These are phyloP conservation scores for Chondrus crispus DNA, from an alignment of 23 red algal species.

Conservation along the genomic window DNA sequence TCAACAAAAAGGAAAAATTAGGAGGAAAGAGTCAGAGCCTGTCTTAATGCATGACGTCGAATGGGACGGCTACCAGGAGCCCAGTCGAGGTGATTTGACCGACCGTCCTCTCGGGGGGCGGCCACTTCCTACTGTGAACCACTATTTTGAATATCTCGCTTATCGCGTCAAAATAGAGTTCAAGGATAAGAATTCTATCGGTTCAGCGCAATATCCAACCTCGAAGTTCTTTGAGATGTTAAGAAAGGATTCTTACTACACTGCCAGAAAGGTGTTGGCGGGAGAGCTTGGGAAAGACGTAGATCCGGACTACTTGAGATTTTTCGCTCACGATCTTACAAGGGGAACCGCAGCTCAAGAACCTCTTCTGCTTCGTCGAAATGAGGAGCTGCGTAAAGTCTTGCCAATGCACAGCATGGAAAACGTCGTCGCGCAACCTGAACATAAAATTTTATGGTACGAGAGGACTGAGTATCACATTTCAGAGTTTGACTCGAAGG, in stretches of 20 bases:
- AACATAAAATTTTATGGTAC: constrained; percentile 83
- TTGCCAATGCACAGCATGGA: constrained; percentile 17
- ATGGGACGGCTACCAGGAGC: constrained; percentile 29
- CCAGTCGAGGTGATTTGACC: constrained; percentile 45
- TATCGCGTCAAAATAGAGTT: constrained; percentile 68
- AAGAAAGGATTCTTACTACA: constrained; percentile 43
- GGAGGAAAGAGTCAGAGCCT: neutral
- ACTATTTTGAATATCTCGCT: constrained; percentile 55
- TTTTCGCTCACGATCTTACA: constrained; percentile 63
- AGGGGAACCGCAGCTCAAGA: constrained; percentile 32
- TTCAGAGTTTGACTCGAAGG: constrained; percentile 75
- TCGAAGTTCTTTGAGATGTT: constrained; percentile 74
- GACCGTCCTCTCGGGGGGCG: constrained; percentile 50
- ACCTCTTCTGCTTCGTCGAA: constrained; percentile 20
- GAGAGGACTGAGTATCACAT: constrained; percentile 75
- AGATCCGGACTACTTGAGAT: constrained; percentile 69
- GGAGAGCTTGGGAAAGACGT: constrained; percentile 41
- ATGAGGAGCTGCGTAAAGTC: constrained; percentile 3
- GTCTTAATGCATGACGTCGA: neutral
- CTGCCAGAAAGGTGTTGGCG: constrained; percentile 45
- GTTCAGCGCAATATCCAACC: constrained; percentile 14
- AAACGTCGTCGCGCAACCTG: neutral
- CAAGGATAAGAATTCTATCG: constrained; percentile 43
- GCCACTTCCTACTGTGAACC: constrained; percentile 21
- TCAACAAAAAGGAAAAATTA: neutral